A percentile compares a stretch with the other conserved stretches of the same genome.
Evolutionary conservation across 2,329 filamentous ascomycete species (phyloP).

Genomic region (Colletotrichum incanum): DNA sequence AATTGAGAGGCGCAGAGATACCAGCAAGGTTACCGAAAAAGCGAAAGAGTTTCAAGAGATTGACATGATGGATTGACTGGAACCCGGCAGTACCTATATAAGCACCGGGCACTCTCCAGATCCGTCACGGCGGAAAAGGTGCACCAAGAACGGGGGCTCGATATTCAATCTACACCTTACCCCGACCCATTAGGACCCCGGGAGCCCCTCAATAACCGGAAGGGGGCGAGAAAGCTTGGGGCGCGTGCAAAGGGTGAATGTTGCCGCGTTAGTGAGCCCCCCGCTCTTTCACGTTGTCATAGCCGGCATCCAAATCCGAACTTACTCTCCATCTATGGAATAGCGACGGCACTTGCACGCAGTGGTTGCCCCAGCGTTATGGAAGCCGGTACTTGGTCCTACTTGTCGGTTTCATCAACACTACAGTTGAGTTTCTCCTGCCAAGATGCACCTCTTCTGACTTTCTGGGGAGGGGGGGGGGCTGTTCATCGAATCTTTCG

Average conservation of each 20-base stretch:
- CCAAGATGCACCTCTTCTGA: neutral
- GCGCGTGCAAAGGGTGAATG: neutral
- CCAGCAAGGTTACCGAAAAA: too few relatives aligned
- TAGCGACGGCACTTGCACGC: neutral
- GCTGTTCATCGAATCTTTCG: neutral
- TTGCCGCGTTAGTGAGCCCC: neutral
- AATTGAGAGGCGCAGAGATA: neutral
- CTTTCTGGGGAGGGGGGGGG: neutral
- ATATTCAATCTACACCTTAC: constrained; percentile 30
- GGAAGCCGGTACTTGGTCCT: neutral
- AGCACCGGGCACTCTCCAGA: neutral
- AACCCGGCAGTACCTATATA: constrained; percentile 18
- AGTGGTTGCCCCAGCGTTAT: neutral
- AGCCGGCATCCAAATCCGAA: constrained; percentile 13
- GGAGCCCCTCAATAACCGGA: constrained; percentile 30
- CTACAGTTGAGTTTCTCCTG: neutral
- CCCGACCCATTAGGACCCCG: constrained; percentile 14
- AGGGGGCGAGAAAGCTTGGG: constrained; percentile 20
- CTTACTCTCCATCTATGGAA: neutral
- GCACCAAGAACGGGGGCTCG: neutral
- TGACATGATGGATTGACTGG: constrained; percentile 11
- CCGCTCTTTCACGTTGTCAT: neutral
- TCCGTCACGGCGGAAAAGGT: neutral
- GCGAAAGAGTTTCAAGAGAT: neutral
- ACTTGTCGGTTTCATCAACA: neutral